Evolutionary conservation across 208 protist genomes (phyloP).

Genomic region (Acanthamoeba culbertsoni): DNA sequence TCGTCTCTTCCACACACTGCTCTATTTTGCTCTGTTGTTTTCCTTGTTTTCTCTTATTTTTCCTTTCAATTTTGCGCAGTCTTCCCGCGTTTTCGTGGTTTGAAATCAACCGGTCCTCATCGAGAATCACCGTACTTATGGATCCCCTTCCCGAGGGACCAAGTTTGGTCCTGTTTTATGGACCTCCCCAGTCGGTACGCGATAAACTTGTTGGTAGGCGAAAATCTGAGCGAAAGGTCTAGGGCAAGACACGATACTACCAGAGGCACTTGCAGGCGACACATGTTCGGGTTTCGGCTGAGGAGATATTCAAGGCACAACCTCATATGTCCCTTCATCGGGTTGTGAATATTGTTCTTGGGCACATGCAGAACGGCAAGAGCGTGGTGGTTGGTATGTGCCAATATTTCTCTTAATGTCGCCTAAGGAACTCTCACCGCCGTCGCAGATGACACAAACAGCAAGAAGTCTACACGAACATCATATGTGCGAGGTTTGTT

Average conservation of each 20-base stretch:
- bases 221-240: not conserved
- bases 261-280: not conserved
- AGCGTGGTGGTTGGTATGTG: not conserved
- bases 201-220: not conserved
- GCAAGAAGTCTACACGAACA: not conserved
- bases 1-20: no score
- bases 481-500: not conserved
- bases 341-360: not conserved
- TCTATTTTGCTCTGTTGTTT: not conserved
- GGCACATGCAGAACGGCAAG: not conserved
- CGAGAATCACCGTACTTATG: not conserved
- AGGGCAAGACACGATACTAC: not conserved
- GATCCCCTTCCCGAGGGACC: not conserved
- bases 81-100: no score
- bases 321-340: conserved; percentile 18
- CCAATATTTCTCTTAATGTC: not conserved
- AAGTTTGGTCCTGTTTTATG: not conserved
- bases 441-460: not conserved
- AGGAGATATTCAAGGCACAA: not conserved
- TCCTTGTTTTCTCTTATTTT: not conserved
- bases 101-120: no score
- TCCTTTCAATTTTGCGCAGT: no score
- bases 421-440: not conserved
- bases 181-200: not conserved
- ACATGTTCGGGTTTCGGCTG: not conserved